A percentile compares a stretch with the other conserved stretches of the same genome.
Evolutionary conservation across 2,329 filamentous ascomycete species (phyloP).

Genomic region (Ceratocystis eucalypticola): DNA sequence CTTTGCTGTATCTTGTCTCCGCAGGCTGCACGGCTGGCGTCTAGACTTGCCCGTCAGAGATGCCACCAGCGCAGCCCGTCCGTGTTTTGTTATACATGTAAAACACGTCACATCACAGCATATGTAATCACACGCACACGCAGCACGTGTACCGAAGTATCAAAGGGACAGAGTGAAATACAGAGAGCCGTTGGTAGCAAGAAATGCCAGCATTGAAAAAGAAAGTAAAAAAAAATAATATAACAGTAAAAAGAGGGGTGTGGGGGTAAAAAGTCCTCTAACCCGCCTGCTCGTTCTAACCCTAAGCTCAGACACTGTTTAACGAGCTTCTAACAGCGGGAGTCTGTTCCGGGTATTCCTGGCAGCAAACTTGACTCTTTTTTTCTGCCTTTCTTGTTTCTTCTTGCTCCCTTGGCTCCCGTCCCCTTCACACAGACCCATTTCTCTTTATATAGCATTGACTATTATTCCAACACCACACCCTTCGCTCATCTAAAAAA

Average conservation of each 20-base stretch:
- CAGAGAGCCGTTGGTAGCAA: not conserved
- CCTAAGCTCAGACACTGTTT: too few relatives aligned
- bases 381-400: not conserved
- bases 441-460: constrained; percentile 1
- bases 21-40: not conserved
- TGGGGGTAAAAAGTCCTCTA: too few relatives aligned
- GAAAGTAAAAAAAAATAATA: not conserved
- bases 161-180: not conserved
- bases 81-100: not conserved
- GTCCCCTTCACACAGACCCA: not conserved
- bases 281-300: too few relatives aligned
- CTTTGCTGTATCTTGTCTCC: not conserved
- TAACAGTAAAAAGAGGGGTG: too few relatives aligned
- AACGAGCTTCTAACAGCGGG: too few relatives aligned
- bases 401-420: too few relatives aligned
- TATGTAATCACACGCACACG: not conserved
- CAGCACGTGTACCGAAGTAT: not conserved
- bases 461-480: not conserved
- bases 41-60: not conserved
- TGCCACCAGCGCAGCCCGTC: not conserved
- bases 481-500: not conserved
- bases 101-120: not conserved
- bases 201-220: not conserved
- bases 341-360: not conserved
- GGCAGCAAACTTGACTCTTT: not conserved